A percentile compares a stretch with the other conserved stretches of the same genome.
Evolutionary conservation across 129 eudicot genomes (phyloP).

Genomic region (Scalesia atractyloides): DNA sequence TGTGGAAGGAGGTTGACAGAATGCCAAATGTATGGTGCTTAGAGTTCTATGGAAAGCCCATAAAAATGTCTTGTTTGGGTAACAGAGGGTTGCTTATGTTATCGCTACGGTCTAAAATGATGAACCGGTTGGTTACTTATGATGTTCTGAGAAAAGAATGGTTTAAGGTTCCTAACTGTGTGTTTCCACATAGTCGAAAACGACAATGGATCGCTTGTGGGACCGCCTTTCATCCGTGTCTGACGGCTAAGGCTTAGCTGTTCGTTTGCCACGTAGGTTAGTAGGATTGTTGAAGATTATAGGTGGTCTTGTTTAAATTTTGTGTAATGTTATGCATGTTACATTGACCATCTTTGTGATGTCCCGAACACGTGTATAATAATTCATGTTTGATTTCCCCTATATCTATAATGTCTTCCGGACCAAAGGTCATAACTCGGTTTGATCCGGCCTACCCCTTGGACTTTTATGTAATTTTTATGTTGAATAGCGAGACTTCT

Average conservation of each 20-base stretch:
- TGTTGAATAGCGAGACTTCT: no score
- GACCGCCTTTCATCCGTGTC: conserved; percentile 80
- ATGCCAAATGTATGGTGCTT: conserved; percentile 99
- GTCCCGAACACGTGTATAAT: conserved; percentile 17
- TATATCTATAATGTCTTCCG: no score
- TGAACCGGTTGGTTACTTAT: conserved; percentile 80
- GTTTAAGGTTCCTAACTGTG: conserved; percentile 82
- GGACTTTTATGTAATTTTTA: no score
- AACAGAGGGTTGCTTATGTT: conserved; percentile 91
- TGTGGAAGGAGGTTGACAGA: conserved; percentile 99
- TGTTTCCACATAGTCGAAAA: conserved; percentile 71
- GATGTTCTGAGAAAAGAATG: conserved; percentile 71
- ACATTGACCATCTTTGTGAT: conserved; percentile 13
- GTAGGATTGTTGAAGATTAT: not conserved
- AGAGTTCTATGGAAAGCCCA: conserved; percentile 98
- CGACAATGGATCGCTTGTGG: conserved; percentile 94
- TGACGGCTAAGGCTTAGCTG: conserved; percentile 61
- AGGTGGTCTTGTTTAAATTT: not conserved
- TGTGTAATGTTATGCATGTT: conserved; percentile 21
- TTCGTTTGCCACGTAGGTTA: conserved; percentile 3
- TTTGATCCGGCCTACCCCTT: no score
- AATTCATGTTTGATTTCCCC: conserved; percentile 10
- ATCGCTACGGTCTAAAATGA: conserved; percentile 78
- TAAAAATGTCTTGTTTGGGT: conserved; percentile 93
- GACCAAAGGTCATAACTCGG: no score